Evolutionary conservation across 345 rosid genomes (phyloP), one percentile per base, ranked within the genome.

Genomic region (Linum usitatissimum): DNA sequence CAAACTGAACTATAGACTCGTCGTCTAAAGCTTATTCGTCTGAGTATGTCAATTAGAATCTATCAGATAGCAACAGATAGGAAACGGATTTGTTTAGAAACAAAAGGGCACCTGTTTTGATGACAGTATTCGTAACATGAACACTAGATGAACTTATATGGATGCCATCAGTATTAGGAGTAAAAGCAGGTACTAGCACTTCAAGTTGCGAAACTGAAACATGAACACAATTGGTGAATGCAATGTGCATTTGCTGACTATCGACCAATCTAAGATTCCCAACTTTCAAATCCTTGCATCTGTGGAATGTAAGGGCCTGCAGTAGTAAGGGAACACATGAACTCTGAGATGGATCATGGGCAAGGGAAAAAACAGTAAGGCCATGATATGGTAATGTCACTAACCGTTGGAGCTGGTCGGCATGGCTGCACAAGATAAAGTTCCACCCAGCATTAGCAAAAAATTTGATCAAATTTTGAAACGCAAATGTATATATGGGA

Each of bases 111-210:
- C 98, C 93, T 76, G 98, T 92, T 71, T 77, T 63, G 40, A 92
- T 79, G 1, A 77, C 70, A 58, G 80, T 68, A 69, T 87, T 70
- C 67, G 71, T 79, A 36, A 89, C 68, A 57, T 67, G 64, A 59
- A 92, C 82, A 66, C 76, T 86, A 64, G 95, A 87, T 63, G 77
- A 71, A 68, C 93, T 89, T 21, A 92, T 75, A 63, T 89, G 98
- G 66, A 89, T 81, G 60, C 98, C 98, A 78, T 92, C 98, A 0
- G 97, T 87, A 45, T 92, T 92, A 18, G 98, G 98, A 74, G 95
- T 92, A 14, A 9, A 60, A 9, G 79, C 78, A 2, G 98, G 98
- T 49, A 95, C 91, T 45, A 73, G 70, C 70, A 87, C 91, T 38
- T 64, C 56, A 3, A 89, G 68, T 62, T 68, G 65, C 58, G 82